Conservation (phyloP, 768 basidiomycete species). For the Pluteus cervinus region DNA sequence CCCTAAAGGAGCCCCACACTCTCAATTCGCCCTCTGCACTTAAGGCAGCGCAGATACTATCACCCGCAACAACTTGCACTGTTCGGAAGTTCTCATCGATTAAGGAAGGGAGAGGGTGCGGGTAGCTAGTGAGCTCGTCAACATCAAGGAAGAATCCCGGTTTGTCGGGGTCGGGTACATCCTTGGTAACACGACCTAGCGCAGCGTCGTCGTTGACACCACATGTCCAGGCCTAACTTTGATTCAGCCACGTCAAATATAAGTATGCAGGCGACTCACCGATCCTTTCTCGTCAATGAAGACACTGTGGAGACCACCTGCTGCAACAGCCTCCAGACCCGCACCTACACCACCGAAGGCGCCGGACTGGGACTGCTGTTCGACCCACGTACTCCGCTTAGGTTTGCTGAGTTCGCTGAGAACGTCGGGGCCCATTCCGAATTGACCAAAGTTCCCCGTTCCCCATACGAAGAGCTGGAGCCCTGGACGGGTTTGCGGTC, state of each 20-base stretch:
- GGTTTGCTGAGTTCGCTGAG: slow-evolving; percentile 74
- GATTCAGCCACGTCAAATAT: slow-evolving; percentile 5
- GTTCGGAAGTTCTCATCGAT: slow-evolving; percentile 80
- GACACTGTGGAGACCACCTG: slow-evolving; percentile 86
- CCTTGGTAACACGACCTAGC: slow-evolving; percentile 69
- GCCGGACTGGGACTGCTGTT: slow-evolving; percentile 66
- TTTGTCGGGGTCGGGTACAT: slow-evolving; percentile 55
- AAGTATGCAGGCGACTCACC: slow-evolving; percentile 42
- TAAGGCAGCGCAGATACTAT: slow-evolving; percentile 83
- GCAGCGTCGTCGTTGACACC: slow-evolving; percentile 88
- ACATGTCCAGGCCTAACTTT: slow-evolving; percentile 75
- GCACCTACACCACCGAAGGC: slow-evolving; percentile 64
- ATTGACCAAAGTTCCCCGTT: slow-evolving; percentile 91
- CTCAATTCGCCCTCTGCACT: slow-evolving; percentile 74
- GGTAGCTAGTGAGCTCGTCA: slow-evolving; percentile 47
- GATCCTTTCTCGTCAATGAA: slow-evolving; percentile 87
- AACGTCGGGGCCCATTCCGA: slow-evolving; percentile 78
- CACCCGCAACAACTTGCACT: slow-evolving; percentile 77
- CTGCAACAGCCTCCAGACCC: slow-evolving; percentile 77
- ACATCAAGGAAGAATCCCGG: slow-evolving; percentile 52
- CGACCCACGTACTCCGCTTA: slow-evolving; percentile 70
- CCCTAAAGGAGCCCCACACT: slow-evolving; percentile 88
- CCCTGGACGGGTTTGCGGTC: slow-evolving; percentile 53
- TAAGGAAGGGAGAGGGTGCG: slow-evolving; percentile 63
- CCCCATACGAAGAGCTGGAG: slow-evolving; percentile 84